phyloP scores from a whole-genome alignment of 1,284 basidiomycete species.

The Apiotrichum gamsii region DNA sequence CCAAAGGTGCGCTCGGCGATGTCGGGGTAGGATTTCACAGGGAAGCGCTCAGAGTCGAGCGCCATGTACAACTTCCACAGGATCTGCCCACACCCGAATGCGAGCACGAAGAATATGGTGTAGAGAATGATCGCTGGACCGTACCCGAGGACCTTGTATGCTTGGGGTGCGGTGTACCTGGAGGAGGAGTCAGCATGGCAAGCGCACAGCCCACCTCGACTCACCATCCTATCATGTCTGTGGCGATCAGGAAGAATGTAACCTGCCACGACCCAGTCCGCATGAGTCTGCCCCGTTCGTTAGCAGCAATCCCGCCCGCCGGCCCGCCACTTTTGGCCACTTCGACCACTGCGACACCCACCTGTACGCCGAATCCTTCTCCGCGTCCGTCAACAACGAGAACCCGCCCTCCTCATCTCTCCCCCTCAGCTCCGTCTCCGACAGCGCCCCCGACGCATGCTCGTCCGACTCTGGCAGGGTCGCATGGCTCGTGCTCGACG shows the following conservation, averaged over 20 bases:
- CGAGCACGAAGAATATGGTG: slow-evolving; percentile 12
- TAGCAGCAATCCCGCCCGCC: neutral
- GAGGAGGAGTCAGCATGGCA: too few species aligned
- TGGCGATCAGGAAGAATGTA: slow-evolving; percentile 18
- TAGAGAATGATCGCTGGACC: slow-evolving; percentile 26
- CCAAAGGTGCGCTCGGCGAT: slow-evolving; percentile 18
- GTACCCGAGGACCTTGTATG: slow-evolving; percentile 28
- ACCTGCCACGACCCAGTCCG: slow-evolving; percentile 16
- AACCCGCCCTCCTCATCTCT: neutral
- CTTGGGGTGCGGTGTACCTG: slow-evolving; percentile 38
- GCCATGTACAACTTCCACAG: slow-evolving; percentile 18
- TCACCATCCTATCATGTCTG: slow-evolving; percentile 38
- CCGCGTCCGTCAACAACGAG: neutral
- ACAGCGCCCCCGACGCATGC: too few species aligned
- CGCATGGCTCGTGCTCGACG: too few species aligned
- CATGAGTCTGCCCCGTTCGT: slow-evolving; percentile 6
- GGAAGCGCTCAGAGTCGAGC: slow-evolving; percentile 17
- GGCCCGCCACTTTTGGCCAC: neutral
- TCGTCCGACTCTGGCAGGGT: too few species aligned
- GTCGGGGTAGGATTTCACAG: slow-evolving; percentile 17
- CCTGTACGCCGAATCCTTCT: too few species aligned
- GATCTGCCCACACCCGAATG: slow-evolving; percentile 16
- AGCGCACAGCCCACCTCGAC: too few species aligned
- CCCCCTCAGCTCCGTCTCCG: neutral
- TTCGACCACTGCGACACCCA: too few species aligned